Base-by-base conservation (phyloP, 768 basidiomycete genomes). In the Hygrocybe punicea region DNA sequence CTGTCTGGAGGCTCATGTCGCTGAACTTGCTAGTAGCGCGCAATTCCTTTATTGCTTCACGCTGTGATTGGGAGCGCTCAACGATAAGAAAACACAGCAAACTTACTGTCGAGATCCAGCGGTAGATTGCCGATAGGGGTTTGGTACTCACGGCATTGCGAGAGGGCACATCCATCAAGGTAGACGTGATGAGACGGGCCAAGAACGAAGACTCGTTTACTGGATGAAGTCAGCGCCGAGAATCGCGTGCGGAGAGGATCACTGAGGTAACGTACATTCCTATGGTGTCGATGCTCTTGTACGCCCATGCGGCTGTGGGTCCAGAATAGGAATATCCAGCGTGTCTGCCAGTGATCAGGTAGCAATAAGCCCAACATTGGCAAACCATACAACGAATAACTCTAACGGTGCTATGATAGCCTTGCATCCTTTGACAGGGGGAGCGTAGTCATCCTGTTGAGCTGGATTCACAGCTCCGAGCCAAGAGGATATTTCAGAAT, bases 321-420 rank as follows among this genome's bases (percentile, higher is more conserved):
- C 97, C 97, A 53, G 94, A 97, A 73, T 97, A 98, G 4, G 85
- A 81, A 74, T 95, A 98, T 5, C 97, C 97, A 2, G 97, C 97
- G 71, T 99, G 97, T 9, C 95, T 98, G 68, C 29, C 29, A 21
- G 39, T 9, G 64, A 39, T 8, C 25, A 35, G 34, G 16, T 47
- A 35, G 13, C 36, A 33, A 36, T 60, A 19, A 56, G 58, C 11
- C 8, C 17, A 33, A 21, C 14, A 17, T 29, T 37, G 24, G 47
- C 51, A 53, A 55, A 24, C 21, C 51, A 36, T 25, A 39, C 36
- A 52, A 23, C 29, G 46, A 51, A 33, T 48, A 37, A 40, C n/a
- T 79, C 92, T 63, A 65, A 98, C 94, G 97, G 97, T 17, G 90
- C 95, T 45, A 99, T 95, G 67, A 99, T 81, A n/a, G 95, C 97